Evolutionary conservation across 2,329 filamentous ascomycete species (phyloP).

Genomic region (Penicillium sp.): DNA sequence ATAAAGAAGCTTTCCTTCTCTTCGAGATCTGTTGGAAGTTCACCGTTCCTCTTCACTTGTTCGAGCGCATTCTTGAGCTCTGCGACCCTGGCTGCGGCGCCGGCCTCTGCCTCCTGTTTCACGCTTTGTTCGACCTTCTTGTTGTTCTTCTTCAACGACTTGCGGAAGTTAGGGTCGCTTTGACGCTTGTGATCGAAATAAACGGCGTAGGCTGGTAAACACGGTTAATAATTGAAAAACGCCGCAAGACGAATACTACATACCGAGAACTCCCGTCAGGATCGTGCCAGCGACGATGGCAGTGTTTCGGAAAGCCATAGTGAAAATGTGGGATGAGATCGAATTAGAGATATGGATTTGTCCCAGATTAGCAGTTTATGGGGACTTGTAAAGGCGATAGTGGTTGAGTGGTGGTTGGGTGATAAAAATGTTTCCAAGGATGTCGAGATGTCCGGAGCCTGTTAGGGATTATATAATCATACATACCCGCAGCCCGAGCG

Average conservation of each 20-base stretch:
- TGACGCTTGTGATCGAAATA: slow-evolving; percentile 68
- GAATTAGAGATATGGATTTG: neutral
- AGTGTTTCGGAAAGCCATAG: slow-evolving; percentile 38
- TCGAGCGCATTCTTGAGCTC: slow-evolving; percentile 74
- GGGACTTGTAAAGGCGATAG: neutral
- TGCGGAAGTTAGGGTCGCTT: slow-evolving; percentile 63
- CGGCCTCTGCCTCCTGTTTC: slow-evolving; percentile 50
- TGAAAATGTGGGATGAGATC: slow-evolving; percentile 1
- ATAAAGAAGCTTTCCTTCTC: slow-evolving; percentile 97
- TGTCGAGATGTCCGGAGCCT: slow-evolving; percentile 4
- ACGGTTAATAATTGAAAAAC: slow-evolving; percentile 10
- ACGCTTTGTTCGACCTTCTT: slow-evolving; percentile 48
- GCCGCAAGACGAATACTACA: slow-evolving; percentile 16
- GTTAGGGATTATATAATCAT: slow-evolving; percentile 1
- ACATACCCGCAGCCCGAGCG: slow-evolving; percentile 5
- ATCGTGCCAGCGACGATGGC: slow-evolving; percentile 60
- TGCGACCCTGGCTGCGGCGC: slow-evolving; percentile 54
- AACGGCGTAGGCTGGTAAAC: slow-evolving; percentile 57
- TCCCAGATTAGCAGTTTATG: neutral
- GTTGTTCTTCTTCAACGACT: slow-evolving; percentile 54
- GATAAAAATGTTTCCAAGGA: slow-evolving; percentile 12
- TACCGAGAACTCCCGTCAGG: slow-evolving; percentile 58
- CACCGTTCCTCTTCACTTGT: slow-evolving; percentile 79
- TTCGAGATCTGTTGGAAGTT: slow-evolving; percentile 81
- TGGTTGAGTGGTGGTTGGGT: slow-evolving; percentile 1